phyloP scores from a whole-genome alignment of 116 monocot genomes.

The Thalassia testudinum region DNA sequence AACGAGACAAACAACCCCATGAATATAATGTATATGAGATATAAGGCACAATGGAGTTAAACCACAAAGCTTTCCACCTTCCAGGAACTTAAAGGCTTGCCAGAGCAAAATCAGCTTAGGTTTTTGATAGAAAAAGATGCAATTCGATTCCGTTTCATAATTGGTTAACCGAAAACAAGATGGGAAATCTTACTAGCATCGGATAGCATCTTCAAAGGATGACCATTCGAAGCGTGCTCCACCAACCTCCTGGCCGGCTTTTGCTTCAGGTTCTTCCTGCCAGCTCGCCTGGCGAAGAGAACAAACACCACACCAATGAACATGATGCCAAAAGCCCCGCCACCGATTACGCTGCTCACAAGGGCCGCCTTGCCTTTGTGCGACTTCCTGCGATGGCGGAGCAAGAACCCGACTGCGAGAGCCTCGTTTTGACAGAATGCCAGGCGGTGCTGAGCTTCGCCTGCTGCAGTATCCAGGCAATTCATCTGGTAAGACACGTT shows the following conservation, averaged over 20 bases:
- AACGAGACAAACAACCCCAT: background rate
- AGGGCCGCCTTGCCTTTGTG: constrained; percentile 17
- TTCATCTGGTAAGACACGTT: constrained; percentile 35
- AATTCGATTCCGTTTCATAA: too few relatives aligned
- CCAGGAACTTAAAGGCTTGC: too few relatives aligned
- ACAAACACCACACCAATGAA: constrained; percentile 26
- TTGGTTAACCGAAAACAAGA: background rate
- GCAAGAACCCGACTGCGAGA: constrained; percentile 63
- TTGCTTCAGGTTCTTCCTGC: constrained; percentile 15
- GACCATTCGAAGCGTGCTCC: constrained; percentile 68
- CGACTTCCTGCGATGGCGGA: constrained; percentile 20
- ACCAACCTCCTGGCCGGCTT: constrained; percentile 45
- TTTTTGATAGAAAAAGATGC: too few relatives aligned
- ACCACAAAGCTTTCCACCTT: too few relatives aligned
- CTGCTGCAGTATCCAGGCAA: constrained; percentile 31
- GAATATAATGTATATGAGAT: background rate
- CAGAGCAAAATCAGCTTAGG: too few relatives aligned
- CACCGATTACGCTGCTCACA: constrained; percentile 15
- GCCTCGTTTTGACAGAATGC: constrained; percentile 65
- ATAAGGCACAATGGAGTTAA: background rate
- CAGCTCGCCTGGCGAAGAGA: constrained; percentile 20
- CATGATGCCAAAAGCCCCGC: constrained; percentile 15
- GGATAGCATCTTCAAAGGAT: constrained; percentile 60
- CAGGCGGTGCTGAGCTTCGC: constrained; percentile 44
- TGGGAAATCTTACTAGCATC: constrained; percentile 63